A percentile compares a stretch with the other conserved stretches of the same genome.
Conservation (phyloP, 2,329 filamentous ascomycete species). For the Alternaria viburni region DNA sequence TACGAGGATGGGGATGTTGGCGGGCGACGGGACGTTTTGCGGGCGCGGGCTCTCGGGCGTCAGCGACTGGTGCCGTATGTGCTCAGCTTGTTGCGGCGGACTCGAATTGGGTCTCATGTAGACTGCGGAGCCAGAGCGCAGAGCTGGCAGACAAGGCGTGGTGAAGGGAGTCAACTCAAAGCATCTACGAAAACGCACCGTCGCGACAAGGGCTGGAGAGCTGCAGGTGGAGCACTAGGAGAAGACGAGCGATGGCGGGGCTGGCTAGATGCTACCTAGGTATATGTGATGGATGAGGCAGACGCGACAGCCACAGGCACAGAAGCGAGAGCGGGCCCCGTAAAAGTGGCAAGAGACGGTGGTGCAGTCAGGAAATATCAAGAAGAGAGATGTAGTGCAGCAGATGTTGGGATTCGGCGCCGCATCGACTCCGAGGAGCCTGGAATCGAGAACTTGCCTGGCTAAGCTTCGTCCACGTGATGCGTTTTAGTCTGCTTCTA, state of each 20-base stretch:
- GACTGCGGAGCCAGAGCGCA: constrained; percentile 34
- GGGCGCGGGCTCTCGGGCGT: constrained; percentile 76
- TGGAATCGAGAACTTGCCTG: constrained; percentile 6
- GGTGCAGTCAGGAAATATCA: constrained; percentile 15
- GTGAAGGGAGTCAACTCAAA: constrained; percentile 21
- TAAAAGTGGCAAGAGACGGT: constrained; percentile 20
- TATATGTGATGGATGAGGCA: constrained; percentile 8
- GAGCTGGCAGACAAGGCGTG: constrained; percentile 15
- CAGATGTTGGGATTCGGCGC: constrained; percentile 26
- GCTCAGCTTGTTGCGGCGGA: constrained; percentile 62
- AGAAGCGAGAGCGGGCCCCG: constrained; percentile 14
- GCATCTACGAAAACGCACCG: constrained; percentile 25
- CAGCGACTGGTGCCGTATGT: constrained; percentile 69
- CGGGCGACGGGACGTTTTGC: constrained; percentile 70
- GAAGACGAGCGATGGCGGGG: constrained; percentile 19
- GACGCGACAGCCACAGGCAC: constrained; percentile 10
- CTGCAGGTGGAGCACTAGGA: constrained; percentile 8
- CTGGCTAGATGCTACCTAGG: constrained; percentile 17
- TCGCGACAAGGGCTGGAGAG: constrained; percentile 21
- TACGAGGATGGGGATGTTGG: constrained; percentile 71
- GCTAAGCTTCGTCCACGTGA: constrained; percentile 13
- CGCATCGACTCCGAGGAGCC: constrained; percentile 7
- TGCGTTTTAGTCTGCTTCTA: constrained; percentile 3
- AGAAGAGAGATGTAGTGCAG: constrained; percentile 14
- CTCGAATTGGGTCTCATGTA: constrained; percentile 63